Percentiles rank a stretch among this genome's conserved stretches.
Conservation (phyloP, 2,329 filamentous ascomycete genomes). For the Paradendryphiella salina region DNA sequence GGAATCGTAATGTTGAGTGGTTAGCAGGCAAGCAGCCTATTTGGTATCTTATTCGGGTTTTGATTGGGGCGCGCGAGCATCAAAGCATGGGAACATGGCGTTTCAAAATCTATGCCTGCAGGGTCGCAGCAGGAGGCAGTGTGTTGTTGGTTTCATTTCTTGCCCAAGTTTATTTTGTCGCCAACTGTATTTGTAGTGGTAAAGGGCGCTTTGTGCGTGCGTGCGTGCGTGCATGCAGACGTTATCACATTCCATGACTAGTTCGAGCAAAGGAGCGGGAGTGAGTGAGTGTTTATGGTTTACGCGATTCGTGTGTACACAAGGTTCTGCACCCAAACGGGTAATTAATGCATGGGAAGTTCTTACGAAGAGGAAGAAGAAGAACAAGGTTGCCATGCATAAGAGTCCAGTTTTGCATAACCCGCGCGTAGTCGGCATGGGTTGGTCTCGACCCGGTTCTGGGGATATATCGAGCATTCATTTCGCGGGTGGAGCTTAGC, state of each 20-base stretch:
- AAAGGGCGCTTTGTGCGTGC: too few species aligned
- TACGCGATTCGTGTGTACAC: too few species aligned
- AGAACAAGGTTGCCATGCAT: too few species aligned
- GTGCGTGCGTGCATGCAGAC: too few species aligned
- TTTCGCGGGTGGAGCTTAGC: slow-evolving; percentile 9
- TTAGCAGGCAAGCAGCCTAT: too few species aligned
- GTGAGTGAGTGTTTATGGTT: too few species aligned
- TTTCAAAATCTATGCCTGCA: slow-evolving; percentile 24
- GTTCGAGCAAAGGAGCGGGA: too few species aligned
- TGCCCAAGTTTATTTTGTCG: not conserved
- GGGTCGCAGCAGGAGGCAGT: not conserved
- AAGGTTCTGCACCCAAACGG: too few species aligned
- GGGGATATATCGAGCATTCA: slow-evolving; percentile 11
- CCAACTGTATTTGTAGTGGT: too few species aligned
- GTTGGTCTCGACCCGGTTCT: slow-evolving; percentile 13
- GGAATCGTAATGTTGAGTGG: slow-evolving; percentile 30
- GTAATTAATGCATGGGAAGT: too few species aligned
- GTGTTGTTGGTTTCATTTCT: slow-evolving; percentile 4
- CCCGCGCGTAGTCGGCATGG: slow-evolving; percentile 4
- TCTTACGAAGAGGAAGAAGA: too few species aligned
- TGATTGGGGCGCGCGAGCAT: slow-evolving; percentile 16
- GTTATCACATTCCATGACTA: too few species aligned
- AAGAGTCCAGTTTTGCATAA: slow-evolving; percentile 15
- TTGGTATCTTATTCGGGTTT: slow-evolving; percentile 15
- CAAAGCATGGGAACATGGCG: slow-evolving; percentile 31